phyloP scores from a whole-genome alignment of 495 filamentous ascomycete genomes.

The Podospora comata region DNA sequence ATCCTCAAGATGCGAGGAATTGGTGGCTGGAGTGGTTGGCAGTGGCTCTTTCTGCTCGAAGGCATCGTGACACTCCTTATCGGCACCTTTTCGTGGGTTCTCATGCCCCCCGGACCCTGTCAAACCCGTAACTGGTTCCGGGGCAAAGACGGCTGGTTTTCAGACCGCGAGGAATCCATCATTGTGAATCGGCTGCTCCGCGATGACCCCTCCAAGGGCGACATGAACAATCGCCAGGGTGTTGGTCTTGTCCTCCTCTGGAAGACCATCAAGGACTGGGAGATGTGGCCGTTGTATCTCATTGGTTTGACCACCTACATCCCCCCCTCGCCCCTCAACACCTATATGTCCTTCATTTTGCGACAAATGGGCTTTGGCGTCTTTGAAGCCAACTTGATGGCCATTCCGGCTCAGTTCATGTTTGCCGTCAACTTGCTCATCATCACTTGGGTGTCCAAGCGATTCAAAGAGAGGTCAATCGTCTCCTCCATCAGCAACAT shows the following conservation, averaged over 20 bases:
- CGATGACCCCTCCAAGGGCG: constrained; percentile 62
- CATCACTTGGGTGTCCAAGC: constrained; percentile 54
- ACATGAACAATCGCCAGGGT: constrained; percentile 59
- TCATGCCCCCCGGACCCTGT: constrained; percentile 51
- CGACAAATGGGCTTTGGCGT: constrained; percentile 50
- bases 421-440: constrained; percentile 41
- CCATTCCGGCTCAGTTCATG: constrained; percentile 49
- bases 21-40: constrained; percentile 49
- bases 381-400: constrained; percentile 54
- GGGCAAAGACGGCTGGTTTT: constrained; percentile 59
- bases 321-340: constrained; percentile 44
- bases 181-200: constrained; percentile 61
- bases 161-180: constrained; percentile 56
- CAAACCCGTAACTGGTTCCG: constrained; percentile 56
- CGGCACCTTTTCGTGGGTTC: constrained; percentile 50
- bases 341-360: constrained; percentile 51
- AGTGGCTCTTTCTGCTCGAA: constrained; percentile 55
- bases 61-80: constrained; percentile 53
- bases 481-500: constrained; percentile 50
- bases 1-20: constrained; percentile 52
- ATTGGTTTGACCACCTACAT: constrained; percentile 53
- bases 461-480: constrained; percentile 51
- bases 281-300: constrained; percentile 59
- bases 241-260: constrained; percentile 47
- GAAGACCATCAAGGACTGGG: constrained; percentile 50